Evolutionary conservation across 306 rosid genomes (phyloP), one percentile per base, ranked within the genome.

Genomic region (Cucurbita maxima): DNA sequence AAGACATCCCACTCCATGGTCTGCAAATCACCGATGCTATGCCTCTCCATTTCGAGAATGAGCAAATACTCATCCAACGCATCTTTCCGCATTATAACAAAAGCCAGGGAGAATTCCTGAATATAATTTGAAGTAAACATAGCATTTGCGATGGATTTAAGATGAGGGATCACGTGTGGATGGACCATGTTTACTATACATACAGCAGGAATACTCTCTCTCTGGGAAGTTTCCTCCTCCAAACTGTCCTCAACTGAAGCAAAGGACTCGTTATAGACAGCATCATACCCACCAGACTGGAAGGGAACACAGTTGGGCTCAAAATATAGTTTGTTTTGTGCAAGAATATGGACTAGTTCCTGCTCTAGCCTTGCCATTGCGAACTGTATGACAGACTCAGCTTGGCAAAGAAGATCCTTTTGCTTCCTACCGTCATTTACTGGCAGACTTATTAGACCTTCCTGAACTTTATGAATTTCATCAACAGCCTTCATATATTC

Each of bases 341-440:
- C 75, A 14, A 90, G 88, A 80, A 84, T 83, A 72, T 86, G 83
- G 45, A 79, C 45, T 11, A 88, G 54, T 78, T 85, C 88, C 48
- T 79, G 78, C 78, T 88, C 91, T 25, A 90, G 84, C 83, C 80
- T 83, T 5, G 82, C 71, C 90, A 90, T 90, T 9, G 91, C 87
- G 67, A 72, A 71, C 61, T 86, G 84, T 74, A 90, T 75, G 77
- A 83, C 53, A 53, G 75, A 54, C 22, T 82, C 82, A 1, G 88
- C 88, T 64, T 77, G 73, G 41, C 8, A 68, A 47, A 86, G 78
- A 71, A 86, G 88, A 57, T 86, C 82, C 38, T 75, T 79, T 41
- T 67, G 79, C 80, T 86, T 78, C 77, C 64, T 56, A 20, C 58
- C 7, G 40, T 81, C 90, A 70, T 75, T 64, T 43, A n/a, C 54